Evolutionary conservation across 208 protist genomes (phyloP).

Genomic region (Wallacemonas sp.): DNA sequence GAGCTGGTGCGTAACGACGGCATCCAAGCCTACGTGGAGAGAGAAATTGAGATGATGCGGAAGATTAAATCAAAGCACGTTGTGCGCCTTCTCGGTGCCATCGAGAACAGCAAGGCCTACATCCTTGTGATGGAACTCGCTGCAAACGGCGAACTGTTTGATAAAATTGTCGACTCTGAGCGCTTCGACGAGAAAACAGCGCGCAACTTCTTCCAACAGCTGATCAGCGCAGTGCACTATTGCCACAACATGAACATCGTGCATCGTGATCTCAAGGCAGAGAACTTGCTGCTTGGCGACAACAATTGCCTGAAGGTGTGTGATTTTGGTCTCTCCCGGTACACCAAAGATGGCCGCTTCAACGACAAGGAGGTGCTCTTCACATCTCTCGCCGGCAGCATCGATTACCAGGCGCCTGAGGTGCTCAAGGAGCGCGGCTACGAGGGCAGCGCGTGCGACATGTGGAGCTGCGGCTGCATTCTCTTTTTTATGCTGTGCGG

Average conservation of each 20-base stretch:
- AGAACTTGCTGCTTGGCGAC: conserved; percentile 90
- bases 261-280: conserved; percentile 93
- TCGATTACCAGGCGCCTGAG: conserved; percentile 91
- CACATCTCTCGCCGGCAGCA: conserved; percentile 83
- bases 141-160: conserved; percentile 98
- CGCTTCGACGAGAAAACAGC: conserved; percentile 83
- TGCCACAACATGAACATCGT: conserved; percentile 91
- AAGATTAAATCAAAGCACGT: conserved; percentile 96
- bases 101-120: conserved; percentile 96
- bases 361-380: conserved; percentile 74
- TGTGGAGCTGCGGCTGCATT: conserved; percentile 98
- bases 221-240: conserved; percentile 90
- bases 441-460: conserved; percentile 93
- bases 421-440: conserved; percentile 90
- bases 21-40: conserved; percentile 76
- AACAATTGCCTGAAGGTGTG: conserved; percentile 87
- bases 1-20: conserved; percentile 61
- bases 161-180: conserved; percentile 92
- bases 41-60: conserved; percentile 97
- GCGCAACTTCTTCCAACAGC: conserved; percentile 91
- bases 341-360: conserved; percentile 74
- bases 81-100: conserved; percentile 93
- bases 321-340: conserved; percentile 92
- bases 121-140: conserved; percentile 98
- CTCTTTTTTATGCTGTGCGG: conserved; percentile 98